phyloP scores from a whole-genome alignment of 495 filamentous ascomycete species.

The Neurospora africana region DNA sequence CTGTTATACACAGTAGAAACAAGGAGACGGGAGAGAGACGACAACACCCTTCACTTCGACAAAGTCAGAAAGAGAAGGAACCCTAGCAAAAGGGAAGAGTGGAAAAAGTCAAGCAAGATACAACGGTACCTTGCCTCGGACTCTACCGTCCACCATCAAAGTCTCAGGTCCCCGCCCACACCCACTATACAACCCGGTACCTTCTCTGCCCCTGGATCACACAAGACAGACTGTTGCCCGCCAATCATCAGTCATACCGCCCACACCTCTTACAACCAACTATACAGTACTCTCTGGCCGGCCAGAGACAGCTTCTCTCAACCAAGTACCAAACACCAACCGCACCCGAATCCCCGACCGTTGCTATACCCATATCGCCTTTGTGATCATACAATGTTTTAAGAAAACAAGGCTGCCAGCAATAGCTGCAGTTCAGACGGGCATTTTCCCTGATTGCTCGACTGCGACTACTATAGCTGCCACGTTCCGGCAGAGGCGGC shows the following conservation, averaged over 20 bases:
- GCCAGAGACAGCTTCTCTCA: conserved; percentile 2
- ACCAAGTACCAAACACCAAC: background rate
- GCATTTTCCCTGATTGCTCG: conserved; percentile 9
- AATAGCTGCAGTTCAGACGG: conserved; percentile 7
- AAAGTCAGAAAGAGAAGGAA: background rate
- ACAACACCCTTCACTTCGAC: background rate
- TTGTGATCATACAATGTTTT: conserved; percentile 5
- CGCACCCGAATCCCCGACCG: background rate
- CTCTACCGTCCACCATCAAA: background rate
- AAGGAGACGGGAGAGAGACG: background rate
- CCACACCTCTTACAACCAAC: conserved; percentile 1
- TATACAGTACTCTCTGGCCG: conserved; percentile 5
- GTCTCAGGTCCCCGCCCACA: background rate
- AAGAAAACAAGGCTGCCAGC: conserved; percentile 3
- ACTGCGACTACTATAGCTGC: background rate
- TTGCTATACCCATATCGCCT: background rate
- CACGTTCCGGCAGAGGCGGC: conserved; percentile 14
- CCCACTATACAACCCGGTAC: background rate
- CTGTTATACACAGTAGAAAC: background rate
- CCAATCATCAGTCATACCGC: background rate
- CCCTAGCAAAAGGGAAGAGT: background rate
- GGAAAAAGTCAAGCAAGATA: background rate
- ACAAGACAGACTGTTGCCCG: background rate
- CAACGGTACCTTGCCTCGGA: background rate
- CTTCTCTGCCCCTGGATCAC: conserved; percentile 4